Base-by-base conservation (phyloP, 2,329 filamentous ascomycete species). In the Trichoderma sp. region DNA sequence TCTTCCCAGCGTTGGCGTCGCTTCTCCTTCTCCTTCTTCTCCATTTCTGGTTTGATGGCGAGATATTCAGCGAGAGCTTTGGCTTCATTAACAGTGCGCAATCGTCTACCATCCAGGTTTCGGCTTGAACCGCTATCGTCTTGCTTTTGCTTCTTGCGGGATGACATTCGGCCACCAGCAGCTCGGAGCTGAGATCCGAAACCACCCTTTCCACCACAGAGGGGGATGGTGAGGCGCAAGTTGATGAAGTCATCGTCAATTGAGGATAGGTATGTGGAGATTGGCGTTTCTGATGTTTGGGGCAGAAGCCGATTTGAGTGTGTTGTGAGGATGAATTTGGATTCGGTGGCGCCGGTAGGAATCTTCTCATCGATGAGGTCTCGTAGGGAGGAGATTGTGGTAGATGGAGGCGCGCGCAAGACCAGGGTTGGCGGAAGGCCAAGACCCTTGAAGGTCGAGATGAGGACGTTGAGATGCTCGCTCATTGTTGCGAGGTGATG, bases 181-280 rank as follows among this genome's bases (percentile, higher is more conserved):
- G 96, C 96, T 77, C 96, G 93, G 46, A 99, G 89, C 79, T 99
- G 96, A 1, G 95, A 98, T 66, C 96, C 96, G 78, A 99, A 99
- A 76, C 96, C 96, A 80, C 96, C 96, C 78, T 99, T 99, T 77
- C 96, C 96, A 82, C 96, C 96, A 74, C 91, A 92, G 49, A 97
- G 82, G 6, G 91, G 91, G 1, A 90, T 84, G 7, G 89, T 90
- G 34, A 99, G 88, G 66, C 94, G 92, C 4, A 99, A 86, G 0
- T 94, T 90, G 18, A 99, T 85, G 73, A 98, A 90, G 39, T 89
- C 88, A 82, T 91, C 88, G 65, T 86, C 71, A 5, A 76, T 73
- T 39, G 79, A 77, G 4, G 85, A 82, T 46, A 96, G 84, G 24
- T 94, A 85, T 14, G 85, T 84, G 13, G 87, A 86, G 32, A 96